These are phyloP conservation scores for Cicer pinnatifidum DNA, from an alignment of 306 rosid genomes.

Conservation along the genomic window DNA sequence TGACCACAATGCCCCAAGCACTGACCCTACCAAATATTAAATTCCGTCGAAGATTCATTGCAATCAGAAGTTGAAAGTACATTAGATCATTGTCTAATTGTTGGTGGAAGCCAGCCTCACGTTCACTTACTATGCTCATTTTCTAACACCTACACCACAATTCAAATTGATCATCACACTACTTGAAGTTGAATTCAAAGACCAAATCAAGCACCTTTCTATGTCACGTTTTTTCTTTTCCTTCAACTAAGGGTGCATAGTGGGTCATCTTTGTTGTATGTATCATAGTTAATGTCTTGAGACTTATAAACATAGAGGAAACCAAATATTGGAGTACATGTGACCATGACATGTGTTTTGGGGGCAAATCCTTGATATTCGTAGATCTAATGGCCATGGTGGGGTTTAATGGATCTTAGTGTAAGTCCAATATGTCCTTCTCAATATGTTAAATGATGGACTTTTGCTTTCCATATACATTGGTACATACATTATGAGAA, in stretches of 20 bases:
- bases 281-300: constrained; percentile 42
- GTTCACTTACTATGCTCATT: constrained; percentile 39
- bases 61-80: constrained; percentile 56
- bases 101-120: constrained; percentile 59
- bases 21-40: constrained; percentile 54
- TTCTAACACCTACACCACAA: constrained; percentile 31
- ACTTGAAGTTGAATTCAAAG: constrained; percentile 46
- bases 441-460: constrained; percentile 31
- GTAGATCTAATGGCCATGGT: constrained; percentile 33
- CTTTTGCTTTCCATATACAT: constrained; percentile 37
- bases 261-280: constrained; percentile 44
- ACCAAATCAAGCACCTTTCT: constrained; percentile 52
- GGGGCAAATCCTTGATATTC: constrained; percentile 49
- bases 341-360: constrained; percentile 42
- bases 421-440: constrained; percentile 36
- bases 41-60: constrained; percentile 45
- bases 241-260: constrained; percentile 45
- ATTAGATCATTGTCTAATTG: constrained; percentile 64
- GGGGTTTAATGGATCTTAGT: constrained; percentile 37
- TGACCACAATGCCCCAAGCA: constrained; percentile 31
- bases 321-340: constrained; percentile 48
- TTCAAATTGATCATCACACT: constrained; percentile 46
- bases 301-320: constrained; percentile 45
- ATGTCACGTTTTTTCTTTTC: constrained; percentile 24
- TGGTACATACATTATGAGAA: background rate